Conservation (phyloP, 163 green algal genomes). For the Chlorella variabilis region DNA sequence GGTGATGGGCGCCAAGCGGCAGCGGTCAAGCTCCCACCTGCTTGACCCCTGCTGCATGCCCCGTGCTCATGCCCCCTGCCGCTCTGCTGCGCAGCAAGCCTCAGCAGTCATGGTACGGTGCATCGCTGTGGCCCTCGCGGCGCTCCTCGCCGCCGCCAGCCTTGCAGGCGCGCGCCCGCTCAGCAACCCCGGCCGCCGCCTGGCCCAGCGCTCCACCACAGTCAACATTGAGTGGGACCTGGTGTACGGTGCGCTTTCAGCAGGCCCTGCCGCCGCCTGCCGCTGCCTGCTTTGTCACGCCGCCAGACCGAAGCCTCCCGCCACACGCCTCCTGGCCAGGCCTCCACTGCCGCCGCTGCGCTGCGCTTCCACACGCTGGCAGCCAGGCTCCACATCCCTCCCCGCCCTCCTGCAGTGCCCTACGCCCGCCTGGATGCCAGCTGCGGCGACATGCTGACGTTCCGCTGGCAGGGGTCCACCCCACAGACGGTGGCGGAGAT, state of each 20-base stretch:
- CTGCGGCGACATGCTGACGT: constrained; percentile 22
- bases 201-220: background rate
- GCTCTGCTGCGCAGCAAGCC: no score
- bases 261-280: background rate
- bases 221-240: background rate
- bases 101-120: no score
- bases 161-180: background rate
- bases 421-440: background rate
- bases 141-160: background rate
- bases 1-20: no score
- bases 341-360: no score
- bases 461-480: constrained; percentile 4
- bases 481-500: background rate
- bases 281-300: background rate
- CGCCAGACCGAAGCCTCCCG: no score
- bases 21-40: no score
- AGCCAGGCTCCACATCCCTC: no score
- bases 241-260: background rate
- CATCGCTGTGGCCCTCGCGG: background rate
- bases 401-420: background rate
- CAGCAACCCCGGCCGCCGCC: background rate
- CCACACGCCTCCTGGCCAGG: no score
- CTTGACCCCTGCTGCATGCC: no score
- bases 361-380: background rate
- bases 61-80: no score